phyloP scores from a whole-genome alignment of 1,139 yeast genomes.

The Arxiozyma heterogenica region DNA sequence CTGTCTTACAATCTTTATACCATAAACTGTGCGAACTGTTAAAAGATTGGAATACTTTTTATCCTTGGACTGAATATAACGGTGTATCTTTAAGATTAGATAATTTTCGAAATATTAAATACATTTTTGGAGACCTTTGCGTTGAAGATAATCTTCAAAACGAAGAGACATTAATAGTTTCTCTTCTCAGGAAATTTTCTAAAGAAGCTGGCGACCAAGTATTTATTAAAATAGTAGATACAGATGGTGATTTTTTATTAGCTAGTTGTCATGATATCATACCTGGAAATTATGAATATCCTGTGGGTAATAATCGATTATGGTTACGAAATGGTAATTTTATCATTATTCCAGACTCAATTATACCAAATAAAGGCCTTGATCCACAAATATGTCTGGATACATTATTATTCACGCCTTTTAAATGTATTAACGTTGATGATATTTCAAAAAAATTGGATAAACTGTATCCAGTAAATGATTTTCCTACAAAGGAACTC shows the following conservation, averaged over 20 bases:
- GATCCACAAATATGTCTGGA: constrained; percentile 31
- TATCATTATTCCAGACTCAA: constrained; percentile 26
- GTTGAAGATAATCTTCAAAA: constrained; percentile 22
- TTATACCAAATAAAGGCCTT: constrained; percentile 28
- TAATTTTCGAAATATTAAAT: constrained; percentile 6
- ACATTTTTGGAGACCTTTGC: constrained; percentile 22
- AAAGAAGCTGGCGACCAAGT: constrained; percentile 26
- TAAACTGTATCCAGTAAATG: constrained; percentile 3
- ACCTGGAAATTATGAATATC: constrained; percentile 30
- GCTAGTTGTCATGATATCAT: constrained; percentile 40
- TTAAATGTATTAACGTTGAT: constrained; percentile 23
- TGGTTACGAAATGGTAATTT: constrained; percentile 26
- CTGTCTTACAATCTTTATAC: constrained; percentile 14
- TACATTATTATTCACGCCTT: constrained; percentile 29
- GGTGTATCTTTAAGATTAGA: constrained; percentile 13
- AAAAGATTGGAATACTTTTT: constrained; percentile 35
- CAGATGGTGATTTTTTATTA: constrained; percentile 49
- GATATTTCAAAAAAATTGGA: constrained; percentile 15
- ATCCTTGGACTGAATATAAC: constrained; percentile 37
- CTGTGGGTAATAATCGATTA: constrained; percentile 25
- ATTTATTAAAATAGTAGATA: constrained; percentile 43
- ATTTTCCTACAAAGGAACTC: constrained; percentile 14
- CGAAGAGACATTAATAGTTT: constrained; percentile 30
- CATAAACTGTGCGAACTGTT: constrained; percentile 25
- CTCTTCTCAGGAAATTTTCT: constrained; percentile 34